Evolutionary conservation across 768 basidiomycete species (phyloP).

Genomic region (Leucogyrophana mollusca): DNA sequence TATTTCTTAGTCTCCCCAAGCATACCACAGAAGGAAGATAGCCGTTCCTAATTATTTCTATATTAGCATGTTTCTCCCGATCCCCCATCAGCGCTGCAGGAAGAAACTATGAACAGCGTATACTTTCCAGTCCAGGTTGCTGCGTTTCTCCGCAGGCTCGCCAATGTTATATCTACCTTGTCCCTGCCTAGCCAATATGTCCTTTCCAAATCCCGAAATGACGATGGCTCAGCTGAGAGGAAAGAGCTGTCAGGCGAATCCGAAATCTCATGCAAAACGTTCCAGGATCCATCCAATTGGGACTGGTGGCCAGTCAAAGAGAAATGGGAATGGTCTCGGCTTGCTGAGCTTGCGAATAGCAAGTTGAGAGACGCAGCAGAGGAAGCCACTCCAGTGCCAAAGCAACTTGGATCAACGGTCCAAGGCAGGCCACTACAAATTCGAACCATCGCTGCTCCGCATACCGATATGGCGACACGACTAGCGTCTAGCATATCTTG

Average conservation of each 20-base stretch:
- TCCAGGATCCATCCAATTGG: not conserved
- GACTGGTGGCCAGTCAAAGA: not conserved
- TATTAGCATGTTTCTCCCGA: no score
- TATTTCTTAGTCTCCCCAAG: no score
- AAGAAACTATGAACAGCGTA: constrained; percentile 38
- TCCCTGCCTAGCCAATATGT: constrained; percentile 69
- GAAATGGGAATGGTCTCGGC: constrained; percentile 4
- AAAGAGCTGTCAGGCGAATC: not conserved
- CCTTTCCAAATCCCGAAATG: constrained; percentile 22
- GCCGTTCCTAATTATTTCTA: no score
- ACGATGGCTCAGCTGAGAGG: not conserved
- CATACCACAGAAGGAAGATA: no score
- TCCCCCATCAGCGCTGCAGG: no score
- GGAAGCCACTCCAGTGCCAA: no score
- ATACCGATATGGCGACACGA: not conserved
- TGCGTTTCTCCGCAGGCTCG: constrained; percentile 59
- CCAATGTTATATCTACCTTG: constrained; percentile 67
- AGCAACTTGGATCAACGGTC: no score
- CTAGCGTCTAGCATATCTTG: not conserved
- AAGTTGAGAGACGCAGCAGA: no score
- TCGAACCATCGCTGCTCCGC: not conserved
- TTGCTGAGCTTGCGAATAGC: not conserved
- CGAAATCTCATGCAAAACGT: not conserved
- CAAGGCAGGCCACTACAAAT: no score
- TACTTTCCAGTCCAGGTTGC: constrained; percentile 60